phyloP scores from a whole-genome alignment of 139 green algal species.

The Chlorella sp. region DNA sequence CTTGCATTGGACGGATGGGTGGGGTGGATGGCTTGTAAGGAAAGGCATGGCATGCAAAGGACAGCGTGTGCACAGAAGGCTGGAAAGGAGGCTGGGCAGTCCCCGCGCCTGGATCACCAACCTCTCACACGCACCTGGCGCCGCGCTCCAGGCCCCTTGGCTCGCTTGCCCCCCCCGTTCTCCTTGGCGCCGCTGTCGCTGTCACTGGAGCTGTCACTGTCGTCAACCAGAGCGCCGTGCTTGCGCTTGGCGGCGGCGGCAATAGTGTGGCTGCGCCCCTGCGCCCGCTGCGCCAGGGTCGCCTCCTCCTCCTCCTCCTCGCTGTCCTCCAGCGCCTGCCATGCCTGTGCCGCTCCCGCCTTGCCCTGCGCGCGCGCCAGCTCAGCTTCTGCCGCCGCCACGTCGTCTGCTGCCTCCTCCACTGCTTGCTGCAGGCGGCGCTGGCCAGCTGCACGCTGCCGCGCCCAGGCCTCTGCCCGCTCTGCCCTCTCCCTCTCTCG shows the following conservation, averaged over 20 bases:
- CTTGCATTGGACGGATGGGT: too few relatives aligned
- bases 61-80: not conserved
- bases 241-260: not conserved
- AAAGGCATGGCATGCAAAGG: not conserved
- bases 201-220: too few relatives aligned
- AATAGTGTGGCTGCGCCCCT: not conserved
- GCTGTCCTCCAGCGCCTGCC: not conserved
- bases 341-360: not conserved
- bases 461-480: not conserved
- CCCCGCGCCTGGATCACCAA: not conserved
- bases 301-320: not conserved
- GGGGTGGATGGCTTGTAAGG: not conserved
- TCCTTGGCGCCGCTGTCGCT: too few relatives aligned
- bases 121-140: not conserved
- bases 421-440: not conserved
- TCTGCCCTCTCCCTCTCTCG: not conserved
- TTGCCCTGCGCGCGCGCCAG: not conserved
- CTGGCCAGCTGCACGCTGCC: not conserved
- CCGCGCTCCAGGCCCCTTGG: not conserved
- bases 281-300: not conserved
- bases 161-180: too few relatives aligned
- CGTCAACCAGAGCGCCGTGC: not conserved
- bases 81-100: not conserved
- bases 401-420: not conserved
- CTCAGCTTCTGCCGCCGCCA: not conserved